These are phyloP conservation scores for Xerophyta viscosa DNA, from an alignment of 106 monocot genomes.

Conservation along the genomic window DNA sequence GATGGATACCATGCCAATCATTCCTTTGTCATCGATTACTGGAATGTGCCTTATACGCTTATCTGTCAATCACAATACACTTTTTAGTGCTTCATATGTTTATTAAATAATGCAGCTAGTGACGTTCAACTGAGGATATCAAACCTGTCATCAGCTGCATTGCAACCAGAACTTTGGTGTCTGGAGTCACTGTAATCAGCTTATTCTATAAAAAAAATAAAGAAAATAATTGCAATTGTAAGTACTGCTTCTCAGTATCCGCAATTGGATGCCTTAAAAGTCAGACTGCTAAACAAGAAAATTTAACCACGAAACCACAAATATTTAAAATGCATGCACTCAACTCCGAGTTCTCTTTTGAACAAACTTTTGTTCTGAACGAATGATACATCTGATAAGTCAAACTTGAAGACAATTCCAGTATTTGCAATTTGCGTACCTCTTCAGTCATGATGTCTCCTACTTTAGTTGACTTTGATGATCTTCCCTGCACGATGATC, in stretches of 20 bases:
- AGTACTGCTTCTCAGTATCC: too few species aligned
- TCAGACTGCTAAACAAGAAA: too few species aligned
- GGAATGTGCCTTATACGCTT: constrained; percentile 94
- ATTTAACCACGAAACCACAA: too few species aligned
- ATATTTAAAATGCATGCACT: too few species aligned
- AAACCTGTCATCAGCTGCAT: constrained; percentile 99
- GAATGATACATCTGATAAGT: too few species aligned
- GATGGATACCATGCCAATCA: constrained; percentile 96
- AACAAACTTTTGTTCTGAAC: too few species aligned
- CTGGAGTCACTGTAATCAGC: constrained; percentile 85
- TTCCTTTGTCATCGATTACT: constrained; percentile 57
- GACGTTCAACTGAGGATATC: not conserved
- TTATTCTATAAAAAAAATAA: constrained; percentile 46
- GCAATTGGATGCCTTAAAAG: not conserved
- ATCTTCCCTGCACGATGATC: constrained; percentile 96
- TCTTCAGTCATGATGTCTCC: constrained; percentile 99
- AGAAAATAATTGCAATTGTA: not conserved
- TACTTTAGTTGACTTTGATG: constrained; percentile 93
- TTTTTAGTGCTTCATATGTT: not conserved
- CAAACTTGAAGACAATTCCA: too few species aligned
- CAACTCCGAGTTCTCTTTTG: too few species aligned
- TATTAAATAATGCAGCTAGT: not conserved
- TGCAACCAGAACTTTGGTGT: constrained; percentile 83
- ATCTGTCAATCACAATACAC: constrained; percentile 28
- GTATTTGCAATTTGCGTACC: too few species aligned